Conservation (phyloP, 176 grass and related monocot genomes). For the Lolium rigidum region DNA sequence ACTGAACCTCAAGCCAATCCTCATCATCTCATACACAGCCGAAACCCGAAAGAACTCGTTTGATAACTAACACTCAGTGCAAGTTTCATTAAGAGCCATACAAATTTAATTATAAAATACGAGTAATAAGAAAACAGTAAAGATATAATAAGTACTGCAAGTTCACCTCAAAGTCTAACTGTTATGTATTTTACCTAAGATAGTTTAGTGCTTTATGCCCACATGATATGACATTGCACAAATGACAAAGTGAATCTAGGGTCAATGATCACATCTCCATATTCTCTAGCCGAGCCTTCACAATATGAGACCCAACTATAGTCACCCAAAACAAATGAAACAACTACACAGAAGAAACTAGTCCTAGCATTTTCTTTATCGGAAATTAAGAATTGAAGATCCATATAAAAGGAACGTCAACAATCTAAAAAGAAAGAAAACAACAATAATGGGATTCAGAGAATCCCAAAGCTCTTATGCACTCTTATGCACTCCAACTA, state of each 20-base stretch:
- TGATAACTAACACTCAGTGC: background rate
- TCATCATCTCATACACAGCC: slow-evolving; percentile 7
- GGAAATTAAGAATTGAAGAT: background rate
- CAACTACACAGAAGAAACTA: slow-evolving; percentile 15
- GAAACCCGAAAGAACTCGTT: slow-evolving; percentile 10
- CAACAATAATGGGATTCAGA: background rate
- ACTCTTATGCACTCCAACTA: background rate
- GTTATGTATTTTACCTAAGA: background rate
- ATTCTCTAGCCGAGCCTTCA: background rate
- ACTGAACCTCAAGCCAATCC: slow-evolving; percentile 6
- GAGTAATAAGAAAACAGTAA: background rate
- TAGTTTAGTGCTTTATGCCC: background rate
- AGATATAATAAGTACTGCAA: slow-evolving; percentile 11
- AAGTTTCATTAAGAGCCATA: background rate
- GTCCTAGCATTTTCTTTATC: slow-evolving; percentile 18
- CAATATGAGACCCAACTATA: slow-evolving; percentile 12
- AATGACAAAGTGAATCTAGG: background rate
- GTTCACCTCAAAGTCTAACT: background rate
- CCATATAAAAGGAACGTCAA: background rate
- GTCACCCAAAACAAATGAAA: slow-evolving; percentile 23
- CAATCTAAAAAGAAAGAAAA: slow-evolving; percentile 1
- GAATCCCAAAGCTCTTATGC: background rate
- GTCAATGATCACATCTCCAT: background rate
- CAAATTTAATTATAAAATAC: background rate
- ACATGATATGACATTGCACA: background rate